Base-by-base conservation (phyloP, 805 yeast genomes). In the Cyberlindnera misumaiensis region DNA sequence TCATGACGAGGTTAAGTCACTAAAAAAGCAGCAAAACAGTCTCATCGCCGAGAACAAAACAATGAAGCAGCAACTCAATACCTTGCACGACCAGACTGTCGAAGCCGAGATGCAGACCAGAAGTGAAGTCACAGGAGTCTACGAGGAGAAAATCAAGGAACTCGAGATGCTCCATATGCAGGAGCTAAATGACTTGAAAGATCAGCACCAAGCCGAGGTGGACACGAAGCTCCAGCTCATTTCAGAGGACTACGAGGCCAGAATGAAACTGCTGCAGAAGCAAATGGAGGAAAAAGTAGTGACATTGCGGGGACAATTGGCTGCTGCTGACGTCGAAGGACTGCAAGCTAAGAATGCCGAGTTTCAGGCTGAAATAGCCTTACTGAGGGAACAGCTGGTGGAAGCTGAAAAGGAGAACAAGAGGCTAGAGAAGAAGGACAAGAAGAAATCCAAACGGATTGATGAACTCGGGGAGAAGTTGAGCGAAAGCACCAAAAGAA, bases 111-210 rank as follows among this genome's bases (percentile, higher is more conserved):
- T 53, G 17, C 49, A 43, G 5, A 31, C 62, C 4, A 59, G 68
- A 41, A 50, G 55, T 15, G 66, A 59, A 20, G 28, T 55, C 13
- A 34, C 40, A 16, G 43, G 39, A 5, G 65, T 61, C 25, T 63
- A 61, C 39, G 67, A 63, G 35, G 48, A 45, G 4, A 60, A 60
- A 34, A 49, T 64, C 6, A 56, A 60, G n/a, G 65, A 69, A 17
- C 56, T 69, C 25, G 62, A 62, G 4, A 44, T 47, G 1, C 56
- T 62, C 28, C 58, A 70, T 35, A 51, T 53, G 22, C 40, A 48
- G 10, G 60, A 63, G 16, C 30, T 67, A 1, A 52, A 53, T n/a
- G 56, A 59, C 4, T 34, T 68, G 10, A 60, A 58, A 34, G 61
- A 56, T 24, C n/a, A 44, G 2, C 52, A 53, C 15, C 43, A 34